Evolutionary conservation across 768 basidiomycete species (phyloP), one percentile per base, ranked within the genome.

Genomic region (Termitomyces sp.): DNA sequence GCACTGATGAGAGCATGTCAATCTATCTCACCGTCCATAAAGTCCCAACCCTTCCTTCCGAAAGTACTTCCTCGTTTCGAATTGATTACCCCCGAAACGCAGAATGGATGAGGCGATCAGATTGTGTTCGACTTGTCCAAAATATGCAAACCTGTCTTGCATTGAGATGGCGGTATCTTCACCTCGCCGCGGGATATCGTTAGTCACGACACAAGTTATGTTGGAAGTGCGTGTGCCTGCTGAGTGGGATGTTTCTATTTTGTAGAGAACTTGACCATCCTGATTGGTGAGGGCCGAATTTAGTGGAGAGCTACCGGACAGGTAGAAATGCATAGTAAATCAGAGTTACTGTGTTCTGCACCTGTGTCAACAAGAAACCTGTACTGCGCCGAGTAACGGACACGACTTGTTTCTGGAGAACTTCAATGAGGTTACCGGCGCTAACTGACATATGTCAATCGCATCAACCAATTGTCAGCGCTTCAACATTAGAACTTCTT

Each of bases 51-150:
- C 64, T 8, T 54, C 56, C 54, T 63, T 69, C 40, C 60, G 55
- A 48, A 70, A 66, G 45, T 69, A 73, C 0, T 61, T 55, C 25
- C 58, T 57, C 2, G 70, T 64, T n/a, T 61, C 50, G 44, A 70
- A 56, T 17, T 66, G 67, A 14, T 57, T 42, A 2, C 65, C 71
- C 5, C 65, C 57, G 32, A 71, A 68, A 2, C 63, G 64, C 34
- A 77, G 60, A 28, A 58, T 66, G 4, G 71, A 67, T 0, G 72
- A 66, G n/a, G 30, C 35, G 7, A 60, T 27, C 5, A 21, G 0
- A 34, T 53, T 57, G 32, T 55, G 46, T 35, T 60, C 52, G 42
- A 61, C 47, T 32, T 57, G 25, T 23, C 54, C 63, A 2, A 62
- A 39, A 50, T 55, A 41, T 14, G 27, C 57, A 27, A 60, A 60